Base-by-base conservation (phyloP, 805 yeast species). In the Sugiyamaella lignohabitans region DNA sequence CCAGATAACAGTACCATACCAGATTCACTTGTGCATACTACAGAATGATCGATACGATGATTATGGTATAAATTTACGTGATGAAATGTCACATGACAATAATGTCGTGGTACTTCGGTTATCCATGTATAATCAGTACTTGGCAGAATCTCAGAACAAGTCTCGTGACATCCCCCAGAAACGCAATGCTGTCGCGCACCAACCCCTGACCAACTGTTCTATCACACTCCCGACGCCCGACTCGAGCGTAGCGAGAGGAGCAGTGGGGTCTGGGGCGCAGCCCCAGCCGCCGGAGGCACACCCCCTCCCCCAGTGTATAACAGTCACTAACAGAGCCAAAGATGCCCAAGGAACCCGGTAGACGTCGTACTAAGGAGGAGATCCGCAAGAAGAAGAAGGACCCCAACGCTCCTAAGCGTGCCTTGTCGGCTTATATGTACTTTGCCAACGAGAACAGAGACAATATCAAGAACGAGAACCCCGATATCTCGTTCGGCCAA, bases 391-490 rank as follows among this genome's bases (percentile, higher is more conserved):
- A 49, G 55, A 57, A 53, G 58, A 56, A 56, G 59, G 61, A 58
- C 51, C 62, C 98, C 74, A 89, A 91, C 70, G 98, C 98, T 56
- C 98, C 98, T 69, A 93, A 93, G 87, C 87, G 98, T 72, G 87
- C 97, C 21, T 74, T 93, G 67, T 87, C 97, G 51, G 96, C 98
- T 42, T 93, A 91, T 82, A 89, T 93, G 98, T 91, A 87, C 80
- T 93, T 89, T 65, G 98, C 98, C 60, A 88, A 87, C 67, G 97
- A 88, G 65, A 85, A 86, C 78, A 89, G 98, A 77, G 97, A 91
- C 71, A 79, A 80, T 55, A 96, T 93, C 58, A 82, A 95, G 69
- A 82, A 91, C 53, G 98, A 89, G 69, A 87, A 91, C 78, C 97
- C 98, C 61, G 96, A 95, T 66, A 85, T 89, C 59, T 72, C 89